Conservation (phyloP, 306 rosid genomes). For the Lagenaria siceraria region DNA sequence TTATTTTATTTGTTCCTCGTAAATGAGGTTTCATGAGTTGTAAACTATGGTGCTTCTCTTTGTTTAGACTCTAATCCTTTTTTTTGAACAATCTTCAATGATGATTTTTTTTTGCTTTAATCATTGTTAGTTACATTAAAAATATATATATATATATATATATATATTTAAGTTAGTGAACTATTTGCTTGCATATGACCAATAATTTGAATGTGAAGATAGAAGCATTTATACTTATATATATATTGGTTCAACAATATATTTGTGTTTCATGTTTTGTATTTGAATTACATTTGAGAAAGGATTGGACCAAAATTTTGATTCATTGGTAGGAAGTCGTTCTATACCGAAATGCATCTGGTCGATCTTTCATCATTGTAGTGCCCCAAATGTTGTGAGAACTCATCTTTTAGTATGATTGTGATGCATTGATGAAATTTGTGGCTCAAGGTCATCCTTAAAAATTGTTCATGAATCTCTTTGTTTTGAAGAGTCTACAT, state of each 20-base stretch:
- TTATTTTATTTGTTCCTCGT: not conserved
- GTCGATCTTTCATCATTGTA: not conserved
- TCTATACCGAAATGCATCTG: not conserved
- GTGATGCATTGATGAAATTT: not conserved
- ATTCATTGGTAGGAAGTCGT: not conserved
- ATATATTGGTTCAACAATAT: no score
- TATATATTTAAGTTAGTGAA: not conserved
- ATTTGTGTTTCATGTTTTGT: not conserved
- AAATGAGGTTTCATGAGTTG: not conserved
- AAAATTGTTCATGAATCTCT: not conserved
- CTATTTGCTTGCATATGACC: not conserved
- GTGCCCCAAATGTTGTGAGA: not conserved
- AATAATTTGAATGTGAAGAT: not conserved
- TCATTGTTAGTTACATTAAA: no score
- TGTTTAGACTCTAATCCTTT: not conserved
- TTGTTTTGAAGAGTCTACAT: not conserved
- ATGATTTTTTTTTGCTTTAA: no score
- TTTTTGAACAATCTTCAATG: not conserved
- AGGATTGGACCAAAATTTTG: not conserved
- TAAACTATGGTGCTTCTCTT: not conserved
- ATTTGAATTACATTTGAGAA: not conserved
- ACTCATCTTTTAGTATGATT: not conserved
- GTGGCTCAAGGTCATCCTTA: not conserved
- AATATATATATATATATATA: no score
- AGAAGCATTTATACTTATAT: not conserved